phyloP scores from a whole-genome alignment of 2,329 filamentous ascomycete species.

The Magnaporthiopsis rhizophila region DNA sequence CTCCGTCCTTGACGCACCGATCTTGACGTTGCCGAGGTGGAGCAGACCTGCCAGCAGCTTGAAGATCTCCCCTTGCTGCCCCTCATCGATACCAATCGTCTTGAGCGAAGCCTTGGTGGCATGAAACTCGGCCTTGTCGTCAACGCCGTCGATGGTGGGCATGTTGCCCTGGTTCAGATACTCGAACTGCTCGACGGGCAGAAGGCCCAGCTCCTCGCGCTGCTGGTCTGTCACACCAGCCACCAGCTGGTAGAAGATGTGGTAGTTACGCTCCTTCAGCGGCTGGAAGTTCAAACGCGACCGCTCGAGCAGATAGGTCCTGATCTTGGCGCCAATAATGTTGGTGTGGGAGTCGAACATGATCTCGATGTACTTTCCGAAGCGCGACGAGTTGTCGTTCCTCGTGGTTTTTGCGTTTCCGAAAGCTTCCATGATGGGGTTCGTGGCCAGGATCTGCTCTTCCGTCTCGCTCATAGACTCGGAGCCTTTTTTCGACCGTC shows the following conservation, averaged over 20 bases:
- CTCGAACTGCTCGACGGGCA: constrained; percentile 83
- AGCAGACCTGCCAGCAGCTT: constrained; percentile 81
- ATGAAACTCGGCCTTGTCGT: constrained; percentile 89
- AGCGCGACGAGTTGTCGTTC: constrained; percentile 98
- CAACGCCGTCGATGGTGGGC: constrained; percentile 85
- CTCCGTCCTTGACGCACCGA: constrained; percentile 81
- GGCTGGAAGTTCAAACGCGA: constrained; percentile 96
- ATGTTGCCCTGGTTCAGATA: constrained; percentile 94
- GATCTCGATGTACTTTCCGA: constrained; percentile 99
- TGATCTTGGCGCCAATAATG: constrained; percentile 95
- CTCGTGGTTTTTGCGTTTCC: constrained; percentile 99
- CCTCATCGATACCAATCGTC: constrained; percentile 73
- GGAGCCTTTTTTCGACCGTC: constrained; percentile 64
- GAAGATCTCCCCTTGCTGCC: constrained; percentile 79
- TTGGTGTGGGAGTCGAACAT: constrained; percentile 95
- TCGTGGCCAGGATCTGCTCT: constrained; percentile 95
- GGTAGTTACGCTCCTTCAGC: constrained; percentile 95
- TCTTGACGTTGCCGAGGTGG: constrained; percentile 95
- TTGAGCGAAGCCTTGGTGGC: constrained; percentile 79
- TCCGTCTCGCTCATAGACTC: constrained; percentile 94
- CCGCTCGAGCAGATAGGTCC: constrained; percentile 90
- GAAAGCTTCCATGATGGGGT: constrained; percentile 99
- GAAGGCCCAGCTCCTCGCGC: constrained; percentile 68
- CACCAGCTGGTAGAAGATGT: constrained; percentile 97
- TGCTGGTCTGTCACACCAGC: constrained; percentile 83